Conservation (phyloP, 2,329 filamentous ascomycete species). For the Xylaria sp. region DNA sequence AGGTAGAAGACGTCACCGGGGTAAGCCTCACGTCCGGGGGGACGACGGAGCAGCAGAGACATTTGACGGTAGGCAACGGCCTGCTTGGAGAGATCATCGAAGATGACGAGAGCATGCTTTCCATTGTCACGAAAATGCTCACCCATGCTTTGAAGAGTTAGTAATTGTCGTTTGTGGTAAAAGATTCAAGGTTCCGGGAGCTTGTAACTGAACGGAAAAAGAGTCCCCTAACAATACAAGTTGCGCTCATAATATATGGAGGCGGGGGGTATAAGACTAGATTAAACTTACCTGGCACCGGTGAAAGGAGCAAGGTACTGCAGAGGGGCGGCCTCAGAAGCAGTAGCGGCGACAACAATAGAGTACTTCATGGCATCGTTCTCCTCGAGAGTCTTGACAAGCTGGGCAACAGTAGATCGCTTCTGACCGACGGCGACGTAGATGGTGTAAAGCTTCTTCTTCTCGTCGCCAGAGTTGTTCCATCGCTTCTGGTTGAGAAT, state of each 20-base stretch:
- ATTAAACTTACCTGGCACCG: slow-evolving; percentile 55
- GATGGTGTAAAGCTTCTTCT: slow-evolving; percentile 99
- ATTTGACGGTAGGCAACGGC: slow-evolving; percentile 98
- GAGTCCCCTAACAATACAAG: too few species aligned
- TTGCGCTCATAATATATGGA: too few species aligned
- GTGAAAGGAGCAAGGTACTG: slow-evolving; percentile 97
- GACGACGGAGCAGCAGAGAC: slow-evolving; percentile 97
- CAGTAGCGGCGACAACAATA: slow-evolving; percentile 92
- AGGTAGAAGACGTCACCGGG: slow-evolving; percentile 99
- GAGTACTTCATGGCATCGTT: slow-evolving; percentile 99
- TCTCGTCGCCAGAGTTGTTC: slow-evolving; percentile 88
- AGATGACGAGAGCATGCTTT: slow-evolving; percentile 90
- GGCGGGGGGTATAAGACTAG: too few species aligned
- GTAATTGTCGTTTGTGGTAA: too few species aligned
- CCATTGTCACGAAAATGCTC: slow-evolving; percentile 87
- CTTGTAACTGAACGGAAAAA: too few species aligned
- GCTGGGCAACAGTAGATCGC: slow-evolving; percentile 98
- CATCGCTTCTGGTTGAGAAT: slow-evolving; percentile 99
- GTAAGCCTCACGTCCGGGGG: slow-evolving; percentile 98
- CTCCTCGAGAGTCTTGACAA: slow-evolving; percentile 99
- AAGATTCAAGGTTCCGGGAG: too few species aligned
- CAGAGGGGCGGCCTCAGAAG: slow-evolving; percentile 94
- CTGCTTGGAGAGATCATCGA: slow-evolving; percentile 97
- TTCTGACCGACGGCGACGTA: slow-evolving; percentile 99
- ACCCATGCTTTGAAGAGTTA: slow-evolving; percentile 56